phyloP scores from a whole-genome alignment of 129 eudicot species.

The sunflower (Helianthus annuus) region DNA sequence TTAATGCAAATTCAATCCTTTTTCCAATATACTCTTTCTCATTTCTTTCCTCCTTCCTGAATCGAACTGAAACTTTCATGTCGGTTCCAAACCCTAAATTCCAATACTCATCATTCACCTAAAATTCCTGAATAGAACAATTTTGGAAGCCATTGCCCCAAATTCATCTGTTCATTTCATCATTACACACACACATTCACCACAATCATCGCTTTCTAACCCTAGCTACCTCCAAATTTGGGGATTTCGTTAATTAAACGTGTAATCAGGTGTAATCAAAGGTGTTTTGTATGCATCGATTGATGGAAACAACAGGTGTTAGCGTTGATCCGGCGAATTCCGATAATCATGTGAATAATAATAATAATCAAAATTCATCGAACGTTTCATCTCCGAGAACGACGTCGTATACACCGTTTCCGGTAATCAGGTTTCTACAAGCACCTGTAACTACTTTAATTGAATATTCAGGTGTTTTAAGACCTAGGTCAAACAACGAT shows the following conservation, averaged over 20 bases:
- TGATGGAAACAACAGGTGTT: slow-evolving; percentile 38
- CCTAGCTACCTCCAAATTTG: slow-evolving; percentile 14
- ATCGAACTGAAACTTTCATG: slow-evolving; percentile 24
- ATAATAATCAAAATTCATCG: slow-evolving; percentile 17
- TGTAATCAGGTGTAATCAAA: not conserved
- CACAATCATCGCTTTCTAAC: slow-evolving; percentile 17
- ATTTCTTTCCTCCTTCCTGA: slow-evolving; percentile 17
- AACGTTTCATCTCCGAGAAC: slow-evolving; percentile 32
- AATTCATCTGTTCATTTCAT: not conserved
- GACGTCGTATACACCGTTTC: slow-evolving; percentile 37
- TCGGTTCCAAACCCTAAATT: slow-evolving; percentile 34
- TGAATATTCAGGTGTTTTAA: slow-evolving; percentile 51
- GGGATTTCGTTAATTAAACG: slow-evolving; percentile 7
- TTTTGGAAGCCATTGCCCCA: not conserved
- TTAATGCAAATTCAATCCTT: slow-evolving; percentile 41
- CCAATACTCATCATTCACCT: not conserved
- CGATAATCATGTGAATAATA: slow-evolving; percentile 22
- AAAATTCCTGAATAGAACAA: no score
- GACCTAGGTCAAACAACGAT: slow-evolving; percentile 39
- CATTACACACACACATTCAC: slow-evolving; percentile 5
- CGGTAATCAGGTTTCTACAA: slow-evolving; percentile 54
- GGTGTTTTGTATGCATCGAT: slow-evolving; percentile 27
- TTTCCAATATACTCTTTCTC: slow-evolving; percentile 8
- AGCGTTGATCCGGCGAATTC: slow-evolving; percentile 29
- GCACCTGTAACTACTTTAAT: slow-evolving; percentile 64